Conservation (phyloP, 139 green algal genomes). For the Closterium sp. region DNA sequence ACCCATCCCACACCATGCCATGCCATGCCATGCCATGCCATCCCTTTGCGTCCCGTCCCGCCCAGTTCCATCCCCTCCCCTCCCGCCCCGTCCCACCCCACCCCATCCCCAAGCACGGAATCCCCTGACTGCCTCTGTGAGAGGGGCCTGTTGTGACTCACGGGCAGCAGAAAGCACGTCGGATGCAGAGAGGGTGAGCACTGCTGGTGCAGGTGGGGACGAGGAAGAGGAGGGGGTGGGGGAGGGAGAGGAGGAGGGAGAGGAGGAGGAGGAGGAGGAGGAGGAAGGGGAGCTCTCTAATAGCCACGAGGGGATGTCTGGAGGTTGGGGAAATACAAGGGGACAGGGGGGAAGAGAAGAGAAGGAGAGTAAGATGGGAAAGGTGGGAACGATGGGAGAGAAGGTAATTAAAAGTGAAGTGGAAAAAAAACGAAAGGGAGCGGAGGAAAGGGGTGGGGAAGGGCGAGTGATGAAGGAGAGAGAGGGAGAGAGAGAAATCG, state of each 20-base stretch:
- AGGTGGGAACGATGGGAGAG: neutral
- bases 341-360: neutral
- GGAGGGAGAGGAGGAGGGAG: neutral
- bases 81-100: too few relatives aligned
- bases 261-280: neutral
- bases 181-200: neutral
- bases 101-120: too few relatives aligned
- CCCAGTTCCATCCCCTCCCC: neutral
- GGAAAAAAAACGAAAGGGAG: too few relatives aligned
- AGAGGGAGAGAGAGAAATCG: neutral
- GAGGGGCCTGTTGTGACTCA: neutral
- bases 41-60: neutral
- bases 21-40: neutral
- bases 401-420: neutral
- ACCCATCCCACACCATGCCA: neutral
- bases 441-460: neutral
- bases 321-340: neutral
- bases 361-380: neutral
- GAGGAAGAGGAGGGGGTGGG: too few relatives aligned
- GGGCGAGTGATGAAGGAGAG: neutral
- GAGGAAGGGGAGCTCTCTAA: neutral
- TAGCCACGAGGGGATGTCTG: neutral
- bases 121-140: neutral
- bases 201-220: neutral
- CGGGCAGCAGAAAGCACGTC: neutral